Base-by-base conservation (phyloP, 2,329 filamentous ascomycete genomes). In the Myriosclerotinia duriaeana region DNA sequence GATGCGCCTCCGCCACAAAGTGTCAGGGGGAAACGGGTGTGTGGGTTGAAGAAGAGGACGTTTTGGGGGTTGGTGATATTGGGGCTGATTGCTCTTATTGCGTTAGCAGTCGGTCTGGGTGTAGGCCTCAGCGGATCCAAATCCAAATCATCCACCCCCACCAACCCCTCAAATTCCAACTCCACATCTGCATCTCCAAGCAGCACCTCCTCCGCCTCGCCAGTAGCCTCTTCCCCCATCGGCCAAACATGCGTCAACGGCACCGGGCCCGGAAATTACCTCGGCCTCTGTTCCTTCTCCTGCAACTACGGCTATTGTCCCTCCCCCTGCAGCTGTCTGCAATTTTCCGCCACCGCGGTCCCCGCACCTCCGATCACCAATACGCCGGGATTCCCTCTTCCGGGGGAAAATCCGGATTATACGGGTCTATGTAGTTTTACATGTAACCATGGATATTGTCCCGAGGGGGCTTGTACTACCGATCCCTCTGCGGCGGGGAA, bases 351-450 rank as follows among this genome's bases (percentile, higher is more conserved):
- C 11, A 65, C 60, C 26, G 69, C 63, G 4, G 62, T 71, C 4
- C 64, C 71, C 1, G 66, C 68, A 20, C 71, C 70, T 4, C 69
- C 74, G 15, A 64, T 66, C 14, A 77, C 73, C n/a, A 76, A 76
- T 0, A 70, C 71, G 0, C 59, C 74, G 5, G 78, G 79, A 0
- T 78, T 77, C 44, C 78, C 79, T 3, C 60, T 76, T 0, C 66
- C 73, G 0, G 77, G 77, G 0, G 69, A 76, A 36, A 72, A 74
- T 42, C 75, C 77, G 1, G 73, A 74, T 4, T 83, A 82, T 68
- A 68, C 77, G 38, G 80, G 80, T 0, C 75, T 83, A 9, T 83
- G 81, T 68, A 80, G 77, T 66, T 83, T 78, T 69, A 76, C 79
- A 6, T 82, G 80, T 53, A 79, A 78, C 67, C 79, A 81, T 69